These are phyloP conservation scores for Pseudocercospora eumusae DNA, from an alignment of 2,329 filamentous ascomycete species.

Conservation along the genomic window DNA sequence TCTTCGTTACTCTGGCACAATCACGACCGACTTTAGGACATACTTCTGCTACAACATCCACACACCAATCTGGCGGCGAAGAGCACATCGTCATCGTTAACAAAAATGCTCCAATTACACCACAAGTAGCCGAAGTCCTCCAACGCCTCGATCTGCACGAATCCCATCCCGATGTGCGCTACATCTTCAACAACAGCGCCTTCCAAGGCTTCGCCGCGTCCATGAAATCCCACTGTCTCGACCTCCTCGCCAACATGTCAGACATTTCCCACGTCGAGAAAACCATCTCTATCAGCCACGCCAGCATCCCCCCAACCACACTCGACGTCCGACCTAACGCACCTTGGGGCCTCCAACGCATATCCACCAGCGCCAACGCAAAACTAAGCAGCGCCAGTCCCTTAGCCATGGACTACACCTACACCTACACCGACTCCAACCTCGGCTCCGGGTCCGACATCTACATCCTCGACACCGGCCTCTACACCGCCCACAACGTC, in stretches of 20 bases:
- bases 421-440: slow-evolving; percentile 41
- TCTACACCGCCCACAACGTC: slow-evolving; percentile 48
- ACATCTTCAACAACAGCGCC: slow-evolving; percentile 46
- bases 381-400: slow-evolving; percentile 26
- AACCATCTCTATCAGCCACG: slow-evolving; percentile 31
- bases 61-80: slow-evolving; percentile 31
- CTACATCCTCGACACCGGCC: slow-evolving; percentile 53
- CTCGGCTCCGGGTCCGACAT: slow-evolving; percentile 50
- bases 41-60: slow-evolving; percentile 10
- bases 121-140: slow-evolving; percentile 42
- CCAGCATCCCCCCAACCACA: slow-evolving; percentile 27
- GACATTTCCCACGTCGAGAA: slow-evolving; percentile 48
- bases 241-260: slow-evolving; percentile 43
- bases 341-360: slow-evolving; percentile 52
- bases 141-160: slow-evolving; percentile 40
- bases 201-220: slow-evolving; percentile 46
- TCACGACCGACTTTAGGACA: not conserved
- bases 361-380: slow-evolving; percentile 39
- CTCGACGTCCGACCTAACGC: slow-evolving; percentile 38
- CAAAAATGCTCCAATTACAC: slow-evolving; percentile 34
- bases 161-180: slow-evolving; percentile 43
- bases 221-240: slow-evolving; percentile 45
- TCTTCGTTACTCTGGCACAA: not conserved
- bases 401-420: slow-evolving; percentile 46
- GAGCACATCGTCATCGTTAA: slow-evolving; percentile 45